Conservation (phyloP, 2,329 filamentous ascomycete genomes). For the Penicillium olsonii region DNA sequence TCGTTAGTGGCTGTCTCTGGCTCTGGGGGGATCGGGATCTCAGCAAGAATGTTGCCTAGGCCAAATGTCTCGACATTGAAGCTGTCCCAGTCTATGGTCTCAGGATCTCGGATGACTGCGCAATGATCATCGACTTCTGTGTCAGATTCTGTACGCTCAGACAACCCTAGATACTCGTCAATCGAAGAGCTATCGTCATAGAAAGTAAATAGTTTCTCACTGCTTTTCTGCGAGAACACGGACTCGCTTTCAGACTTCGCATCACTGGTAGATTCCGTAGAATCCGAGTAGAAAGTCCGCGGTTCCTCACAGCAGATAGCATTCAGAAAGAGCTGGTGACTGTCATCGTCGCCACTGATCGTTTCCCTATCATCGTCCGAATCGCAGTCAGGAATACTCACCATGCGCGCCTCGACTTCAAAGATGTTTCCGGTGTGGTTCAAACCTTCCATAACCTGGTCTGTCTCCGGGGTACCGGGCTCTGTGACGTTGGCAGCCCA, state of each 20-base stretch:
- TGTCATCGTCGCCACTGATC: background rate
- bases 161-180: too few species aligned
- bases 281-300: too few species aligned
- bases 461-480: background rate
- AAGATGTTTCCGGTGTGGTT: background rate
- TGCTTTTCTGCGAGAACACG: background rate
- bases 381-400: background rate
- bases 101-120: too few species aligned
- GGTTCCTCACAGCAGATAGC: background rate
- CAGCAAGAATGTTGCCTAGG: background rate
- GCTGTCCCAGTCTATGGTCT: background rate
- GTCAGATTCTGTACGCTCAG: too few species aligned
- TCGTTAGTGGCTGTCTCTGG: background rate
- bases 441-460: conserved; percentile 11
- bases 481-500: background rate
- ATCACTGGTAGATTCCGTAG: too few species aligned
- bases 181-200: background rate
- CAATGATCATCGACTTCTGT: too few species aligned
- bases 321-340: conserved; percentile 3
- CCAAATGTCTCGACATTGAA: background rate
- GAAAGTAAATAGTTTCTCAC: background rate
- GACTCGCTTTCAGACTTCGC: background rate
- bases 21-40: background rate
- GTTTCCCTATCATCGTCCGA: background rate
- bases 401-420: conserved; percentile 8